Evolutionary conservation across 208 protist genomes (phyloP), one percentile per base, ranked within the genome.

Genomic region (Crithidia expoeki): DNA sequence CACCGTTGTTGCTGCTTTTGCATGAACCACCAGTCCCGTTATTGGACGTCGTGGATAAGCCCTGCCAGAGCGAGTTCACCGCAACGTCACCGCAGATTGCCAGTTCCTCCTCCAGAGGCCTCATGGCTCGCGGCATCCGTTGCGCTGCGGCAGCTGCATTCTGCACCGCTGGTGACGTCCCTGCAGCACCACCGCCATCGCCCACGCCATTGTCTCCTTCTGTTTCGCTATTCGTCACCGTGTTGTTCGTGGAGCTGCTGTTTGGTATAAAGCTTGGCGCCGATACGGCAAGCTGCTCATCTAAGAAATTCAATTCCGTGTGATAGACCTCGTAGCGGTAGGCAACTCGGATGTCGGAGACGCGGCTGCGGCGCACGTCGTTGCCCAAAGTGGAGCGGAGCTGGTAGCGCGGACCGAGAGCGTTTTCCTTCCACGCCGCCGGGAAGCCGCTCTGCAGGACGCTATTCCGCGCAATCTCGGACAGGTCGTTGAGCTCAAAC

Each of bases 391-490:
- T 88, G 21, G 95, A 98, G 49, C 85, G 74, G 16, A 95, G 88
- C 16, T 90, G 65, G 73, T 98, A 98, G 55, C 92, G 88, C 21
- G 71, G 75, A 16, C 98, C 98, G 16, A 99, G 77, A 76, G 97
- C 98, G 36, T 96, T 83, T 28, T 72, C 67, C 83, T 99, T 99
- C 83, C 97, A 94, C 47, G 83, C 64, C 27, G 93, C 85, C 47
- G 97, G 90, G 65, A 98, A 99, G 28, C 98, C 98, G 68, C 86
- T 94, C 75, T 98, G 94, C 23, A 98, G 71, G 6, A 99, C 98
- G 34, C 81, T 95, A 78, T 99, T 99, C 32, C 96, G 92, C n/a
- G 98, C 98, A 59, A 99, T 98, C 79, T 99, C 99, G 56, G 95
- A 99, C 25, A 99, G 80, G 76, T 99, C 98, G 67, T 94, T 94